Evolutionary conservation across 2,329 filamentous ascomycete genomes (phyloP).

Genomic region (Colletotrichum destructivum): DNA sequence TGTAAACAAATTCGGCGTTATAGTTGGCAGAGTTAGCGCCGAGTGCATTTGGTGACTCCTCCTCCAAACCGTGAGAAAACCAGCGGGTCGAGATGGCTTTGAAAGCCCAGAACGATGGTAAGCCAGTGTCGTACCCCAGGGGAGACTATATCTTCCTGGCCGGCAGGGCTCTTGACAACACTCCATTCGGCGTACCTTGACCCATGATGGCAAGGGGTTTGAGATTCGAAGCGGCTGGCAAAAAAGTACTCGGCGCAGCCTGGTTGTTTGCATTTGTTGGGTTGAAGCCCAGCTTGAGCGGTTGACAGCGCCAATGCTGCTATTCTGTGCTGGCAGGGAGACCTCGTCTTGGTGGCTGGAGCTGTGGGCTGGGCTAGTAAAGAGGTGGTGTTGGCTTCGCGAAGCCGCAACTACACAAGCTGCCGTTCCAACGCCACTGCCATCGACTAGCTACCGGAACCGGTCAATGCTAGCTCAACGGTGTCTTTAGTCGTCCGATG

Average conservation of each 20-base stretch:
- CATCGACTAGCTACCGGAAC: background rate
- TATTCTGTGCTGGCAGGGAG: constrained; percentile 2
- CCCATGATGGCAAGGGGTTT: background rate
- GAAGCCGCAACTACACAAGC: constrained; percentile 1
- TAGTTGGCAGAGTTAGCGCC: constrained; percentile 19
- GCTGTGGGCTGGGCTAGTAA: background rate
- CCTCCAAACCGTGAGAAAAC: background rate
- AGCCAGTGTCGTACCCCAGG: constrained; percentile 4
- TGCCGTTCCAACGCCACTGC: background rate
- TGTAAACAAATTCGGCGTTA: background rate
- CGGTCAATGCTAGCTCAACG: constrained; percentile 21
- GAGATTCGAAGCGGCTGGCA: constrained; percentile 21
- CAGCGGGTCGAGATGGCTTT: constrained; percentile 9
- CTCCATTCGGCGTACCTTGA: constrained; percentile 2
- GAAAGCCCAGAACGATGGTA: constrained; percentile 1
- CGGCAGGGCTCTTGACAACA: background rate
- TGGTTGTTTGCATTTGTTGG: background rate
- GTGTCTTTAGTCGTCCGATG: constrained; percentile 12
- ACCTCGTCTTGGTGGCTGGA: background rate
- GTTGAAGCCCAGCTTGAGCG: background rate
- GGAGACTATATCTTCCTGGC: background rate
- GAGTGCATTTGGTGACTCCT: background rate
- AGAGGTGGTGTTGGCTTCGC: background rate
- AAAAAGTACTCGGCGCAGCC: constrained; percentile 14
- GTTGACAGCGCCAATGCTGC: background rate